Base-by-base conservation (phyloP, 495 filamentous ascomycete genomes). In the Penicillium macrosclerotiorum region DNA sequence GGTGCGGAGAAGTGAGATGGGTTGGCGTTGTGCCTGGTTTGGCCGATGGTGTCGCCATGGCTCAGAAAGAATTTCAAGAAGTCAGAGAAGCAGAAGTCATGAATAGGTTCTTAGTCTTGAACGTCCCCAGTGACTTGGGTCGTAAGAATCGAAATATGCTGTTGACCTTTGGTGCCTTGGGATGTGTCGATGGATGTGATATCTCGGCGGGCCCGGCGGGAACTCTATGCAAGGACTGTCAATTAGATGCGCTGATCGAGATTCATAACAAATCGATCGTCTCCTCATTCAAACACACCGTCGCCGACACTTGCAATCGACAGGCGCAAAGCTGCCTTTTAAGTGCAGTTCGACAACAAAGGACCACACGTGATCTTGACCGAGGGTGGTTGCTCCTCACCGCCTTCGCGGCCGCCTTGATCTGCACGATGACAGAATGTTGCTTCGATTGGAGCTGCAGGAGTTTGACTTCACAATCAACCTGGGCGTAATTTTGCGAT, bases 1-100 rank as follows among this genome's bases (percentile, higher is more conserved):
- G 71, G 36, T 64, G 69, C 24, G 72, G 72, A 13, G 72, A 75
- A 9, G 65, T 71, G 27, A 73, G 59, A 47, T 75, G 64, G n/a
- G 68, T 73, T 13, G 72, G 72, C 27, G 72, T 75, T 25, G 72
- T 62, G 32, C 56, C 72, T 13, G 65, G 69, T 45, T 72, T 75
- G 36, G 68, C 70, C 16, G 69, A 73, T 8, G 72, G 72, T 23
- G 72, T 75, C 30, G 72, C 70, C 72, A 75, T 74, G 47, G 12
- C 20, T 6, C 20, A 27, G 14, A 4, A 11, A 4, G 11, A 19
- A 5, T 3, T n/a, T 6, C 13, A 7, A 14, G 19, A 14, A 26
- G 27, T 35, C 16, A 25, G 4, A 11, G n/a, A 3, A 25, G 20
- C 14, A 26, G 19, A n/a, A n/a, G n/a, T n/a, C n/a, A n/a, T n/a